Evolutionary conservation across 306 rosid genomes (phyloP), one percentile per base, ranked within the genome.

Genomic region (Acacia melanoxylon): DNA sequence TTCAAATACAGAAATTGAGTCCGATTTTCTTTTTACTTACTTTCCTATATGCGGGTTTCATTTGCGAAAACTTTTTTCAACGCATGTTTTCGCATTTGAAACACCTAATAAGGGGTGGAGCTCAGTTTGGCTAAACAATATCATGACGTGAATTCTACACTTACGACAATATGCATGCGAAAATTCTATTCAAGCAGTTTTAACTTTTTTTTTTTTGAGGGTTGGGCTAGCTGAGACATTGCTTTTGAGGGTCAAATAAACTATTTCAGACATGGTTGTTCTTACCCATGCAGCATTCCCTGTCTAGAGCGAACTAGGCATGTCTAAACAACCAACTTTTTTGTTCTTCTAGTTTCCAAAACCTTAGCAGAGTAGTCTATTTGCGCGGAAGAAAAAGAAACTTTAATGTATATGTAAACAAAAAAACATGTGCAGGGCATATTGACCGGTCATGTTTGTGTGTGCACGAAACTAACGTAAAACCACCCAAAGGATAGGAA

Each of bases 401-500:
- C 68, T 37, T 14, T 48, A 48, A 48, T 48, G 52, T 48, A 14
- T 12, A 12, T 48, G 52, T 48, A 14, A 48, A 46, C 15, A 46
- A 46, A 46, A 14, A 46, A 13, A 56, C 44, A 37, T 56, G 25
- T 68, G 58, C 81, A 49, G n/a, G 66, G 74, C 59, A 73, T 56
- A 73, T 29, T 63, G n/a, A 46, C 45, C 14, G 19, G 72, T 70
- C 41, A 59, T 77, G 61, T 37, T 76, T 67, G 29, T 74, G 46
- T n/a, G 27, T 48, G 63, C n/a, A 17, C 66, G 10, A 56, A 40
- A 42, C 58, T 62, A 81, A 75, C 19, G 61, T 41, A 86, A 71
- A 61, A 41, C 37, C 22, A 35, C 58, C 52, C 24, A 56, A 46
- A 65, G 69, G 76, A 46, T 20, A 80, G 48, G 62, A 76, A 80